phyloP scores from a whole-genome alignment of 345 rosid species.

The Eucalyptus sp. region DNA sequence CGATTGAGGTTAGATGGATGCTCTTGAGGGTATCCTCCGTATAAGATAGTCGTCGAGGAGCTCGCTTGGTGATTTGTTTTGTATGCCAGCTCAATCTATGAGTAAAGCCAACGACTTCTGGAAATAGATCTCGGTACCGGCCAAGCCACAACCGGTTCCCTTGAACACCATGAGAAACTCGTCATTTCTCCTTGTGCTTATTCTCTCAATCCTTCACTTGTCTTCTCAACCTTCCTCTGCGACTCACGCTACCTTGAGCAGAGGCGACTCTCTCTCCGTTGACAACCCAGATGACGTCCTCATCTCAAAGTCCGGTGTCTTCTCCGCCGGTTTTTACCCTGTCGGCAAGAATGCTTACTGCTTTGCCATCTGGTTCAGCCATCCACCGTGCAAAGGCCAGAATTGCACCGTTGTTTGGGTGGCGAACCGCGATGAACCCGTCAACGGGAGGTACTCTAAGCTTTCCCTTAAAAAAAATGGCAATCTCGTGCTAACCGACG shows the following conservation, averaged over 20 bases:
- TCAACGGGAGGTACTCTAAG: slow-evolving; percentile 11
- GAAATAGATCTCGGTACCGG: not conserved
- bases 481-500: slow-evolving; percentile 7
- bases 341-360: not conserved
- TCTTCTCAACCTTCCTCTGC: not conserved
- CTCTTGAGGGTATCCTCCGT: not conserved
- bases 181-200: not conserved
- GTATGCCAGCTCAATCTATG: not conserved
- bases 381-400: not conserved
- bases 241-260: not conserved
- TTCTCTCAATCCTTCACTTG: not conserved
- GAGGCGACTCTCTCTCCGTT: not conserved
- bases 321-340: not conserved
- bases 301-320: not conserved
- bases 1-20: not conserved
- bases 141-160: not conserved
- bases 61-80: not conserved
- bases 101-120: not conserved
- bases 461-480: not conserved
- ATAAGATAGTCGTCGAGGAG: not conserved
- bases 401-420: slow-evolving; percentile 11
- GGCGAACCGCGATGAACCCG: slow-evolving; percentile 18
- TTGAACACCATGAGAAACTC: not conserved
- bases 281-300: not conserved
- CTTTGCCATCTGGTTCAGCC: slow-evolving; percentile 10